Evolutionary conservation across 768 basidiomycete genomes (phyloP).

Genomic region (Pulveroboletus frians): DNA sequence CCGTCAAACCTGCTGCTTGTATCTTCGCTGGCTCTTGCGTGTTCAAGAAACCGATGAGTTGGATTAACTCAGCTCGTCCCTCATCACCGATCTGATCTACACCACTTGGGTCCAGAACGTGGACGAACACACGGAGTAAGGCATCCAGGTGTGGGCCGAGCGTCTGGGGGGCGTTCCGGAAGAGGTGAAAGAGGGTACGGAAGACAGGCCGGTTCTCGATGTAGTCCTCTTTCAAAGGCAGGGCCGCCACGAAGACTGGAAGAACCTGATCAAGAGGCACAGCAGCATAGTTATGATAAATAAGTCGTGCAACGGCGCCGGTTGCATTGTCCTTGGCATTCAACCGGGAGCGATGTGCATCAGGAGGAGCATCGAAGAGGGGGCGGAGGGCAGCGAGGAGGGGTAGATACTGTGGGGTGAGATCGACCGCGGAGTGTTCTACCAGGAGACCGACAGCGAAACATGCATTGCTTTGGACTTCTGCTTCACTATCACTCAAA

Average conservation of each 20-base stretch:
- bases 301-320: slow-evolving; percentile 86
- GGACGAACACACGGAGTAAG: slow-evolving; percentile 71
- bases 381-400: slow-evolving; percentile 78
- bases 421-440: slow-evolving; percentile 77
- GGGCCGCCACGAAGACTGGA: slow-evolving; percentile 71
- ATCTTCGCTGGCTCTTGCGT: slow-evolving; percentile 72
- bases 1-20: slow-evolving; percentile 67
- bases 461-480: slow-evolving; percentile 94
- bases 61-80: slow-evolving; percentile 68
- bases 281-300: slow-evolving; percentile 69
- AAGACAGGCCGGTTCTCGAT: slow-evolving; percentile 90
- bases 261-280: slow-evolving; percentile 90
- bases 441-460: slow-evolving; percentile 91
- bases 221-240: slow-evolving; percentile 84
- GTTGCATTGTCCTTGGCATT: slow-evolving; percentile 97
- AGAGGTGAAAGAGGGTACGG: slow-evolving; percentile 82
- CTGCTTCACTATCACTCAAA: slow-evolving; percentile 78
- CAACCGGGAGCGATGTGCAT: slow-evolving; percentile 57
- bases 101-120: slow-evolving; percentile 72
- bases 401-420: slow-evolving; percentile 73
- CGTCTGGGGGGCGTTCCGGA: slow-evolving; percentile 65
- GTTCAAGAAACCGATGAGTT: slow-evolving; percentile 68
- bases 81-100: slow-evolving; percentile 80
- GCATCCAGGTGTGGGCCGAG: slow-evolving; percentile 74
- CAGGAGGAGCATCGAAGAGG: slow-evolving; percentile 64